phyloP scores from a whole-genome alignment of 805 yeast species.

The Hanseniaspora jakobsenii region DNA sequence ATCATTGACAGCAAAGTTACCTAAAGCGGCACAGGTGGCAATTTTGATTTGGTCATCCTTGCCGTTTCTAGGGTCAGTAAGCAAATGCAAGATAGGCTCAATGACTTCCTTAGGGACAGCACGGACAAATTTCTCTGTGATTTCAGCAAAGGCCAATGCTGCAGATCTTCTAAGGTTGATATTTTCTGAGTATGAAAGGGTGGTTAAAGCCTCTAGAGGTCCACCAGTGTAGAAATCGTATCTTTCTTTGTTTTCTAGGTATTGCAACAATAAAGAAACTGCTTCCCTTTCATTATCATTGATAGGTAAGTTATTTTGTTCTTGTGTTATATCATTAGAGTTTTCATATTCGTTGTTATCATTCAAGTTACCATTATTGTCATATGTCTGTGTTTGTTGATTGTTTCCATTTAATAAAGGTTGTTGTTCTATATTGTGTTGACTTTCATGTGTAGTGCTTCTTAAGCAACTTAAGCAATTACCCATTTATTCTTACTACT shows the following conservation, averaged over 20 bases:
- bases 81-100: slow-evolving; percentile 79
- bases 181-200: slow-evolving; percentile 88
- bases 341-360: slow-evolving; percentile 30
- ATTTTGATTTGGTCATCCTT: slow-evolving; percentile 91
- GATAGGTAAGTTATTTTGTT: slow-evolving; percentile 49
- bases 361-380: slow-evolving; percentile 28
- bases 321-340: too few relatives aligned
- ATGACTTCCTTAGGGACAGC: slow-evolving; percentile 82
- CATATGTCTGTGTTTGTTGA: slow-evolving; percentile 3
- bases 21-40: slow-evolving; percentile 97
- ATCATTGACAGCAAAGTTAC: slow-evolving; percentile 94
- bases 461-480: slow-evolving; percentile 39
- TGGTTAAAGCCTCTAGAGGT: slow-evolving; percentile 77
- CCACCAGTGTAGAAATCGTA: slow-evolving; percentile 82
- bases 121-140: slow-evolving; percentile 89
- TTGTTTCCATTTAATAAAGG: neutral
- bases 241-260: slow-evolving; percentile 58
- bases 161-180: slow-evolving; percentile 92
- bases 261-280: slow-evolving; percentile 76
- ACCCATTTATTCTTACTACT: slow-evolving; percentile 33
- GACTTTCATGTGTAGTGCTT: slow-evolving; percentile 10
- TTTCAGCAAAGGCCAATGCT: slow-evolving; percentile 95
- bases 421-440: slow-evolving; percentile 2
- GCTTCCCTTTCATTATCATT: slow-evolving; percentile 97
- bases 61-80: slow-evolving; percentile 41